Percentiles rank a stretch among this genome's conserved stretches.
Evolutionary conservation across 2,329 filamentous ascomycete species (phyloP).

Genomic region (Davidsoniella eucalypti): DNA sequence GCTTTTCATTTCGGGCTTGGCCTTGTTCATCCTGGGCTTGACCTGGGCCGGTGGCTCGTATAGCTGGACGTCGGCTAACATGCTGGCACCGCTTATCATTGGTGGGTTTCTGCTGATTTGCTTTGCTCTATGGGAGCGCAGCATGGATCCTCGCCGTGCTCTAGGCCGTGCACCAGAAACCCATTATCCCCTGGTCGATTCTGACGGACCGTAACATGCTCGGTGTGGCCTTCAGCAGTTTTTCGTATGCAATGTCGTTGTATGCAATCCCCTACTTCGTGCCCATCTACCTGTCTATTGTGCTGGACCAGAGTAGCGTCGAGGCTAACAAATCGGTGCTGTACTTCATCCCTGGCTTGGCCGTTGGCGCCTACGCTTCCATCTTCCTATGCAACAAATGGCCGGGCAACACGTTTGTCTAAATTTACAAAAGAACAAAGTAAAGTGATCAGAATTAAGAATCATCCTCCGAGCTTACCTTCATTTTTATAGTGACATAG

Average conservation of each 20-base stretch:
- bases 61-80: conserved; percentile 31
- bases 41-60: conserved; percentile 40
- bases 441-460: no score
- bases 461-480: no score
- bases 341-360: conserved; percentile 48
- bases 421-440: no score
- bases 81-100: conserved; percentile 31
- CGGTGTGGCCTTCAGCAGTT: conserved; percentile 46
- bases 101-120: conserved; percentile 25
- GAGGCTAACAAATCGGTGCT: conserved; percentile 40
- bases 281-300: conserved; percentile 49
- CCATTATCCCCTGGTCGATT: conserved; percentile 49
- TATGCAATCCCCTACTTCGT: conserved; percentile 48
- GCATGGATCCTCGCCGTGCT: conserved; percentile 32
- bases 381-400: conserved; percentile 43
- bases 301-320: conserved; percentile 33
- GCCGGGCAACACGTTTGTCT: conserved; percentile 44
- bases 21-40: conserved; percentile 35
- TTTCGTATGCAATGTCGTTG: conserved; percentile 40
- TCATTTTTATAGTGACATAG: no score
- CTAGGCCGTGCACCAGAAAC: conserved; percentile 31
- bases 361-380: conserved; percentile 37
- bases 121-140: conserved; percentile 36
- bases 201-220: conserved; percentile 40
- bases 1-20: conserved; percentile 38